These are phyloP conservation scores for Dictyophora rubrovolvata DNA, from an alignment of 768 basidiomycete genomes.

Conservation along the genomic window DNA sequence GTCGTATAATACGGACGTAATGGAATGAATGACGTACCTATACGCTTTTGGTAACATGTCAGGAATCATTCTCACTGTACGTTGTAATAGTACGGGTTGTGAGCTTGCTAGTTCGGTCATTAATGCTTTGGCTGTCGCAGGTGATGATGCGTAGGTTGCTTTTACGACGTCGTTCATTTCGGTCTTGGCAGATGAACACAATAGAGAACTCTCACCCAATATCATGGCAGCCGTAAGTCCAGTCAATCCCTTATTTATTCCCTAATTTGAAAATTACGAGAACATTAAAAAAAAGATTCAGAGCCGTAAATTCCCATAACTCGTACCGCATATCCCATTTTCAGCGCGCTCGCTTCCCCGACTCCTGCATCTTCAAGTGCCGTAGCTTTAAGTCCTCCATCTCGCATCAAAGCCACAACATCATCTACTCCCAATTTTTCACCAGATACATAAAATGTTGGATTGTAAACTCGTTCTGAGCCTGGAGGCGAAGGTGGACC, in stretches of 20 bases:
- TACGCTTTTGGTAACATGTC: slow-evolving; percentile 54
- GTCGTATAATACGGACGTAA: not conserved
- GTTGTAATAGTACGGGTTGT: slow-evolving; percentile 34
- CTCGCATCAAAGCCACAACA: slow-evolving; percentile 31
- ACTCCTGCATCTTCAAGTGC: slow-evolving; percentile 36
- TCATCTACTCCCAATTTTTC: slow-evolving; percentile 24
- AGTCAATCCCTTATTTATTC: slow-evolving; percentile 44
- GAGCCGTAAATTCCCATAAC: not conserved
- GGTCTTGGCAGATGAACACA: not conserved
- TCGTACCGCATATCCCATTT: slow-evolving; percentile 54
- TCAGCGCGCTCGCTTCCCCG: slow-evolving; percentile 51
- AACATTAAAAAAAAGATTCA: not conserved
- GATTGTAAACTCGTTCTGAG: slow-evolving; percentile 30
- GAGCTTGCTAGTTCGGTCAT: slow-evolving; percentile 37
- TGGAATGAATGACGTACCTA: slow-evolving; percentile 22
- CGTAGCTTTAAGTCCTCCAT: slow-evolving; percentile 35
- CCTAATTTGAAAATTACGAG: too few species aligned
- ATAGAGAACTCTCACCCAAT: slow-evolving; percentile 26
- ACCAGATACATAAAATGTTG: slow-evolving; percentile 46
- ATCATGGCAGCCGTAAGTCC: slow-evolving; percentile 48
- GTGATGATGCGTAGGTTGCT: slow-evolving; percentile 49
- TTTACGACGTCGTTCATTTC: not conserved
- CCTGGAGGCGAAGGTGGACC: slow-evolving; percentile 31
- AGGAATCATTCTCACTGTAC: slow-evolving; percentile 30
- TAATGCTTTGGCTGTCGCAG: slow-evolving; percentile 50